phyloP scores from a whole-genome alignment of 768 basidiomycete species.

The Inosperma sp. region DNA sequence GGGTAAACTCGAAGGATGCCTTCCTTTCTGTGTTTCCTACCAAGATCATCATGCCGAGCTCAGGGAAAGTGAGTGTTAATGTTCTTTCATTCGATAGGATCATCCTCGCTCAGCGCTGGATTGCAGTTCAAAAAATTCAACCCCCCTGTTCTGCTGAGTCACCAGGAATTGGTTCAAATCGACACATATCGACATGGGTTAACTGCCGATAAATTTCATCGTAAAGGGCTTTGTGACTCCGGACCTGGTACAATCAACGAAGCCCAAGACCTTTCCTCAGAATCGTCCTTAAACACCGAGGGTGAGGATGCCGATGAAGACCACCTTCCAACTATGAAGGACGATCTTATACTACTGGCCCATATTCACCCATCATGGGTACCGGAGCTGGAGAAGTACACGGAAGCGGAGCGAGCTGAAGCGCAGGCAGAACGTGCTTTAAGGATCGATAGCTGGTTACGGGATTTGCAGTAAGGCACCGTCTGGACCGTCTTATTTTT shows the following conservation, averaged over 20 bases:
- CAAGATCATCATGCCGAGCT: background rate
- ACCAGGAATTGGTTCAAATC: background rate
- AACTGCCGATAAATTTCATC: background rate
- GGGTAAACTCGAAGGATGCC: background rate
- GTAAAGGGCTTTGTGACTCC: background rate
- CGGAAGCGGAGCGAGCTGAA: background rate
- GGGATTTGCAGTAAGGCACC: background rate
- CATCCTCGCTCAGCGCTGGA: background rate
- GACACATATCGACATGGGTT: background rate
- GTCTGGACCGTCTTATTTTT: too few relatives aligned
- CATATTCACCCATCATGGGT: background rate
- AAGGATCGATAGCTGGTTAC: background rate
- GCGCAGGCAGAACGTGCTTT: background rate
- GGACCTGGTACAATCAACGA: constrained; percentile 1
- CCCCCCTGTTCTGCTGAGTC: background rate
- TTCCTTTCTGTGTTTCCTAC: background rate
- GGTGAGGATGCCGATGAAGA: background rate
- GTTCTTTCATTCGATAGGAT: background rate
- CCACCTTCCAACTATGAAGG: background rate
- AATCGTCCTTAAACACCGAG: background rate
- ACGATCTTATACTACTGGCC: background rate
- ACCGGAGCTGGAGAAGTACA: constrained; percentile 3
- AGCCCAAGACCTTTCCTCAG: background rate
- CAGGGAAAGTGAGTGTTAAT: background rate
- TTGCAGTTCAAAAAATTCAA: background rate